Evolutionary conservation across 208 protist genomes (phyloP).

Genomic region (Trypanosoma grayi): DNA sequence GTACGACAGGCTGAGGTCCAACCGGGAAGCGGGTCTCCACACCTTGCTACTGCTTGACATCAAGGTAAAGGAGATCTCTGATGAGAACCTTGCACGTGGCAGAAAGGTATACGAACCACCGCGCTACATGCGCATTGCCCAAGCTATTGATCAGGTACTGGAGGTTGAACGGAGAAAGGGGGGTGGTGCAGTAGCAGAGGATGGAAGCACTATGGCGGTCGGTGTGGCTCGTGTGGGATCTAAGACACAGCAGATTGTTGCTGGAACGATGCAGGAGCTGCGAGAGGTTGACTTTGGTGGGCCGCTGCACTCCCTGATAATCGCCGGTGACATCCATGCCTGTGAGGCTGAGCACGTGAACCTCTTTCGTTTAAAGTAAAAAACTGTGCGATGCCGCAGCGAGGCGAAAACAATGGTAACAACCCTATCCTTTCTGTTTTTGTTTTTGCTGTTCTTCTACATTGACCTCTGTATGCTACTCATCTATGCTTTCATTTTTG

Average conservation of each 20-base stretch:
- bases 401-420: no score
- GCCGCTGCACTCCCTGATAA: slow-evolving; percentile 98
- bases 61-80: slow-evolving; percentile 98
- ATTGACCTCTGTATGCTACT: no score
- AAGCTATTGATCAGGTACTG: slow-evolving; percentile 95
- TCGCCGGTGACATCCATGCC: slow-evolving; percentile 94
- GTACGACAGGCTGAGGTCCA: slow-evolving; percentile 95
- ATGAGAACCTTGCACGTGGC: slow-evolving; percentile 95
- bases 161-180: slow-evolving; percentile 88
- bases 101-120: slow-evolving; percentile 97
- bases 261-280: slow-evolving; percentile 92
- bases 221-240: slow-evolving; percentile 97
- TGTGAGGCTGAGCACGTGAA: slow-evolving; percentile 91
- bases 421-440: no score
- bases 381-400: slow-evolving; percentile 6
- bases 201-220: slow-evolving; percentile 87
- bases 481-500: neutral
- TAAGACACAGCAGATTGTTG: slow-evolving; percentile 89
- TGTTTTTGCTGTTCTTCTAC: neutral
- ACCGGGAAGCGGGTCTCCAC: slow-evolving; percentile 93
- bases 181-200: slow-evolving; percentile 60
- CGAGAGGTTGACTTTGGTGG: slow-evolving; percentile 94
- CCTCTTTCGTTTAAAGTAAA: slow-evolving; percentile 45
- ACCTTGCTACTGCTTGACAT: slow-evolving; percentile 99
- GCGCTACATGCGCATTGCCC: slow-evolving; percentile 98